A percentile compares a stretch with the other conserved stretches of the same genome.
Conservation (phyloP, 192 early-diverging fungal genomes). For the Linnemannia schmuckeri region DNA sequence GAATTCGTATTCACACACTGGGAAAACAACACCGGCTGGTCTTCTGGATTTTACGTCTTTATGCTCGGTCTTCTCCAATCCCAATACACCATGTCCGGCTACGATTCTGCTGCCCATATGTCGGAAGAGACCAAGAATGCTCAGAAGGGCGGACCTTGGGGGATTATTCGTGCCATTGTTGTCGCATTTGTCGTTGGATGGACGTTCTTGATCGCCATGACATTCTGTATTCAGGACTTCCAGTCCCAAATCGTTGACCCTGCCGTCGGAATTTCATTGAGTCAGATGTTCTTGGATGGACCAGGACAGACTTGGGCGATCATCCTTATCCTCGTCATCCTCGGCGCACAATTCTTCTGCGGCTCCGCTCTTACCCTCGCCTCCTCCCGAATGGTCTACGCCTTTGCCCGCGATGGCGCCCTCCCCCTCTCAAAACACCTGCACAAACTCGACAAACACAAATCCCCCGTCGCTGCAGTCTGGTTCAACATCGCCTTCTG, state of each 20-base stretch:
- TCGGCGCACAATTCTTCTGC: slow-evolving; percentile 63
- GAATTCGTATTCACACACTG: slow-evolving; percentile 64
- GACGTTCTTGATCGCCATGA: slow-evolving; percentile 60
- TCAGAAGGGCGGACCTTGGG: slow-evolving; percentile 62
- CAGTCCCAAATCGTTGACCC: slow-evolving; percentile 58
- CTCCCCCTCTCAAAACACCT: slow-evolving; percentile 61
- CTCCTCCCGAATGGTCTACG: slow-evolving; percentile 69
- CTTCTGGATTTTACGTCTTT: slow-evolving; percentile 61
- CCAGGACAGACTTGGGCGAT: slow-evolving; percentile 63
- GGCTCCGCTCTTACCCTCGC: slow-evolving; percentile 61
- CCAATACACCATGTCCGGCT: slow-evolving; percentile 70
- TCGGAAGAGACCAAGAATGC: slow-evolving; percentile 69
- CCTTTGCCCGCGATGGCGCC: slow-evolving; percentile 70
- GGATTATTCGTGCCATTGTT: slow-evolving; percentile 60
- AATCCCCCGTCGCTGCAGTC: slow-evolving; percentile 62
- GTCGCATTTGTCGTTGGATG: slow-evolving; percentile 58
- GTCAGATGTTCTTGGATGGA: slow-evolving; percentile 62
- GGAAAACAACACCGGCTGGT: slow-evolving; percentile 66
- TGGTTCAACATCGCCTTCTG: slow-evolving; percentile 68
- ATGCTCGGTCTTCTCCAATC: slow-evolving; percentile 65
- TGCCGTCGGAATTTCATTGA: slow-evolving; percentile 53
- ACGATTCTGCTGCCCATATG: slow-evolving; percentile 61
- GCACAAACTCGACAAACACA: slow-evolving; percentile 61
- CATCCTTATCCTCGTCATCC: slow-evolving; percentile 61
- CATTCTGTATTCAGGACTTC: slow-evolving; percentile 59